Conservation (phyloP, 2,329 filamentous ascomycete species). For the Cladosporium sp. region DNA sequence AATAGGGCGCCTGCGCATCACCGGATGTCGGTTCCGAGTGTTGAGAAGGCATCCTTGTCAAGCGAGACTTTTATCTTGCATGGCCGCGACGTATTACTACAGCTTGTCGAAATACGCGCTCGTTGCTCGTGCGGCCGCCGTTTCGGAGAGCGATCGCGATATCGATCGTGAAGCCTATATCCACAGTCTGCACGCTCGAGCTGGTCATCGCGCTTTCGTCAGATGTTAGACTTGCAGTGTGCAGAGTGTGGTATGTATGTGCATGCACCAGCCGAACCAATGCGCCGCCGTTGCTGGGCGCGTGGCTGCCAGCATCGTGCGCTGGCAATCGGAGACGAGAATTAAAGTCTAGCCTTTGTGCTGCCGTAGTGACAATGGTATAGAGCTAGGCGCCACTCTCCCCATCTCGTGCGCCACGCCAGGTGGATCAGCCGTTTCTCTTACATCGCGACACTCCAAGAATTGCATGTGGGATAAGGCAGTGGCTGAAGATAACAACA, state of each 20-base stretch:
- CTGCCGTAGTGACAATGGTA: background rate
- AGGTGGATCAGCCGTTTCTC: background rate
- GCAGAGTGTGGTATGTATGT: background rate
- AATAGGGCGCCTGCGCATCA: background rate
- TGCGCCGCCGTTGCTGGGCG: conserved; percentile 6
- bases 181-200: background rate
- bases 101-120: background rate
- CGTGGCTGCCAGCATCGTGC: background rate
- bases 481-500: background rate
- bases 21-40: conserved; percentile 5
- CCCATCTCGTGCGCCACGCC: background rate
- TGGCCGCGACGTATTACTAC: background rate
- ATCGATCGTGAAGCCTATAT: background rate
- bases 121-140: background rate
- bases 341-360: conserved; percentile 4
- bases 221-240: background rate
- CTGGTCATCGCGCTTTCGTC: background rate
- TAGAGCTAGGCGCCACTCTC: conserved; percentile 9
- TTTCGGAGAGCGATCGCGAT: background rate
- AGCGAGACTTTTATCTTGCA: background rate
- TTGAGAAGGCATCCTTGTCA: conserved; percentile 1
- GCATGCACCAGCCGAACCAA: conserved; percentile 3
- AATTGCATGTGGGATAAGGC: background rate
- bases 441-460: background rate
- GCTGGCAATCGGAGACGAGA: conserved; percentile 6